A percentile compares a stretch with the other conserved stretches of the same genome.
Evolutionary conservation across 2,329 filamentous ascomycete species (phyloP).

Genomic region (Xylaria sp.): DNA sequence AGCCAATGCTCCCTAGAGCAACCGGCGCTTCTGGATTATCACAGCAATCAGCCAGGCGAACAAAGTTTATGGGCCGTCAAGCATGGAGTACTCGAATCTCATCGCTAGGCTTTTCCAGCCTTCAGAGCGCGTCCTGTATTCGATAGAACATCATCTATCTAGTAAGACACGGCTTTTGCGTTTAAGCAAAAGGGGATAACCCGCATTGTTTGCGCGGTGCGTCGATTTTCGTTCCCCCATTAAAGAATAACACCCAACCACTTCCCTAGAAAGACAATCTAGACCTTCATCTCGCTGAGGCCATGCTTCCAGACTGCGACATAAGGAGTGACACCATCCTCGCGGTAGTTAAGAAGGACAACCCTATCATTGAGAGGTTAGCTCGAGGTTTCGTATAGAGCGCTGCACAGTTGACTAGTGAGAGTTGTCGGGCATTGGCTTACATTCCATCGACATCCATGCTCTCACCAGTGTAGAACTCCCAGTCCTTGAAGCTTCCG

Average conservation of each 20-base stretch:
- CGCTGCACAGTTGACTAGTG: neutral
- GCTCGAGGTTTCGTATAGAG: constrained; percentile 6
- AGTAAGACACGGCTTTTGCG: constrained; percentile 36
- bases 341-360: constrained; percentile 95
- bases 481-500: constrained; percentile 92
- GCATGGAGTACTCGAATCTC: constrained; percentile 16
- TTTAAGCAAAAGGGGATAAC: constrained; percentile 33
- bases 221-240: constrained; percentile 33
- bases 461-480: constrained; percentile 91
- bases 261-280: constrained; percentile 52
- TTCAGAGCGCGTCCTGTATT: constrained; percentile 31
- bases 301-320: constrained; percentile 96
- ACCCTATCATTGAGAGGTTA: constrained; percentile 65
- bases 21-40: neutral
- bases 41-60: neutral
- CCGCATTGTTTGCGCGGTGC: constrained; percentile 37
- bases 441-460: constrained; percentile 96
- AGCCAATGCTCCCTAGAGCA: neutral
- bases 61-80: constrained; percentile 6
- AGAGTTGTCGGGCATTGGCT: constrained; percentile 52
- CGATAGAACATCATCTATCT: constrained; percentile 40
- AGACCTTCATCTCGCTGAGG: constrained; percentile 90
- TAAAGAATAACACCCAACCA: constrained; percentile 20
- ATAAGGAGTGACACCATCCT: constrained; percentile 92
- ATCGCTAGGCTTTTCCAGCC: constrained; percentile 34